Evolutionary conservation across 768 basidiomycete genomes (phyloP).

Genomic region (Kwoniella dejecticola): DNA sequence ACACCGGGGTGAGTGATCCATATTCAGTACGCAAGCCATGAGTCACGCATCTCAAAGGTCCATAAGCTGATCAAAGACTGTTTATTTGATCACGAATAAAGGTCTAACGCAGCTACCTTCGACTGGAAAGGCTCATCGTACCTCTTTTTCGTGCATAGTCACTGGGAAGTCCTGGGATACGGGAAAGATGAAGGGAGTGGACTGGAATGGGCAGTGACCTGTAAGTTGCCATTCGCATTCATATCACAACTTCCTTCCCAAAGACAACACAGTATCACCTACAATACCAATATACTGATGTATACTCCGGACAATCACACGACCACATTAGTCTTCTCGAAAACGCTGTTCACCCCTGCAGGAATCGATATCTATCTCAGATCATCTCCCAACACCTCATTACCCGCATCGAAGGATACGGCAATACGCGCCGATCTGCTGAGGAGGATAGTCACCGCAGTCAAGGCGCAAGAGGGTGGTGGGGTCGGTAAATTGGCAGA

Average conservation of each 20-base stretch:
- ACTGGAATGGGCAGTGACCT: conserved; percentile 54
- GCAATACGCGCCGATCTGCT: conserved; percentile 21
- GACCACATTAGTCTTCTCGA: conserved; percentile 59
- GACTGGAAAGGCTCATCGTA: conserved; percentile 58
- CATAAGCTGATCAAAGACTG: too few species aligned
- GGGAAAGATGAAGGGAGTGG: conserved; percentile 42
- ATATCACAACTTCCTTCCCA: neutral
- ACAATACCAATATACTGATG: too few species aligned
- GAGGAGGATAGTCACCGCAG: conserved; percentile 25
- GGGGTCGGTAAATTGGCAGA: conserved; percentile 33
- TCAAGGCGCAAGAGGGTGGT: conserved; percentile 19
- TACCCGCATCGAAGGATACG: conserved; percentile 11
- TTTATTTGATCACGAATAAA: too few species aligned
- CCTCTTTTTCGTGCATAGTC: conserved; percentile 56
- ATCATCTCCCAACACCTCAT: conserved; percentile 10
- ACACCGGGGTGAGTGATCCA: conserved; percentile 36
- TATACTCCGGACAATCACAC: too few species aligned
- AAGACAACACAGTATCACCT: too few species aligned
- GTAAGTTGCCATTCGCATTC: conserved; percentile 20
- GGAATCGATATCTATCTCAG: conserved; percentile 59
- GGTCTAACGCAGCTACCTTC: conserved; percentile 51
- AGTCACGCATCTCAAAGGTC: too few species aligned
- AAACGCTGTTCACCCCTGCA: conserved; percentile 59
- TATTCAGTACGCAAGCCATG: neutral
- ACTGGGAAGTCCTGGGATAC: conserved; percentile 59